Evolutionary conservation across 306 rosid species (phyloP), one percentile per base, ranked within the genome.

Genomic region (Gynostemma pentaphyllum): DNA sequence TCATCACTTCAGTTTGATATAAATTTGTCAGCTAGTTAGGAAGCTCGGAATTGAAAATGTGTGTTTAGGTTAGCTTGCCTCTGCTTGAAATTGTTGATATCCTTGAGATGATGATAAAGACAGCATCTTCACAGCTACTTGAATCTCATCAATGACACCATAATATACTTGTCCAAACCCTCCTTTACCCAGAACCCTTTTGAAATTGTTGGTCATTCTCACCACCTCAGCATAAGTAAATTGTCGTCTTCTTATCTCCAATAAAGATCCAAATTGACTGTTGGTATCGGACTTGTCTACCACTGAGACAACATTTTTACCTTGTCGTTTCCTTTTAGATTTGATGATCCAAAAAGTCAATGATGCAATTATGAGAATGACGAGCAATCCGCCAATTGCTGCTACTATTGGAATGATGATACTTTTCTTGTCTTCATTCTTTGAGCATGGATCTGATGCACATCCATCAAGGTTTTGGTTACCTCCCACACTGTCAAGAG

Each of bases 121-220:
- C 29, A 81, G 72, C 72, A 76, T 70, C 74, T 82, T 82, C 71
- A 81, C 85, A 45, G 87, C 87, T 21, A 79, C 86, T 76, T 80
- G 81, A 34, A 79, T 48, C 8, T 72, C 75, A 5, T 63, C 30
- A n/a, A 78, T 19, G 52, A 26, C 52, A 49, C 88, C 94, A 37
- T 45, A 77, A 51, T 78, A 82, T 44, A 85, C 88, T 11, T 66
- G 68, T 62, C 88, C 92, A 60, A 64, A 78, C 39, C 82, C 88
- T 55, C 92, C 92, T 67, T 70, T 74, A 2, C 92, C 92, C 23
- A 85, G 49, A 59, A 76, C 29, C 48, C 46, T 68, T 55, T 69
- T 26, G 34, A 82, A 78, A 79, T 82, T 76, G 10, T 74, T 69
- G 21, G 82, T 79, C 21, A 82, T 76, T 5, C 14, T 56, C 46